A percentile compares a stretch with the other conserved stretches of the same genome.
These are phyloP conservation scores for Mariannaea elegans DNA, from an alignment of 2,329 filamentous ascomycete genomes.

Conservation along the genomic window DNA sequence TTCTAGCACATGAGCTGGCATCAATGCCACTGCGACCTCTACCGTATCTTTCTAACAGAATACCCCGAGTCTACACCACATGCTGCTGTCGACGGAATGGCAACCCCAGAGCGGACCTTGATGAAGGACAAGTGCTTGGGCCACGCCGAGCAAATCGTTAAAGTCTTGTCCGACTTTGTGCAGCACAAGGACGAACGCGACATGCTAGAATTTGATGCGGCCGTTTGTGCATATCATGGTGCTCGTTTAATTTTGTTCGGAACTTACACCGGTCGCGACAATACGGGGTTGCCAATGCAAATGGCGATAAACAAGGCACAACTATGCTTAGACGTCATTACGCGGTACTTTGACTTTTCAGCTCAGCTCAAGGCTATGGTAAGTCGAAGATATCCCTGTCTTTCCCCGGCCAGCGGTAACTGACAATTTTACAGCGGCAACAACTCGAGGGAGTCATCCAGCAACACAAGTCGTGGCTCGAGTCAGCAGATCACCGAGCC, in stretches of 20 bases:
- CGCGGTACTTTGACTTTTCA: constrained; percentile 40
- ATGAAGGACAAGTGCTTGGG: constrained; percentile 46
- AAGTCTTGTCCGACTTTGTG: constrained; percentile 46
- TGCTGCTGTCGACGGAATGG: constrained; percentile 42
- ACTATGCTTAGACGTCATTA: constrained; percentile 37
- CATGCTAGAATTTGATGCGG: constrained; percentile 51
- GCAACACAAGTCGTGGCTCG: constrained; percentile 37
- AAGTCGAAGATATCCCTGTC: neutral
- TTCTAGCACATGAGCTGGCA: constrained; percentile 47
- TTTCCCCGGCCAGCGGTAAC: no score
- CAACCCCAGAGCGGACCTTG: constrained; percentile 29
- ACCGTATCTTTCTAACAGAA: constrained; percentile 52
- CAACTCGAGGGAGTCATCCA: constrained; percentile 40
- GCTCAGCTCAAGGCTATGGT: constrained; percentile 41
- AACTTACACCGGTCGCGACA: constrained; percentile 35
- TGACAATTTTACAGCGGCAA: constrained; percentile 25
- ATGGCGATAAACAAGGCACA: constrained; percentile 39
- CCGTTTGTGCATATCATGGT: constrained; percentile 54
- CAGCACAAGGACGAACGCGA: constrained; percentile 39
- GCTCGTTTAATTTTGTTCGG: constrained; percentile 50
- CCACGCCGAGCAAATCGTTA: constrained; percentile 51
- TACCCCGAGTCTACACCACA: constrained; percentile 52
- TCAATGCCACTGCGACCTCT: constrained; percentile 55
- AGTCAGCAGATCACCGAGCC: constrained; percentile 30
- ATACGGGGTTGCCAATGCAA: constrained; percentile 38